Conservation (phyloP, 164 flowering plant genomes). For the Hamamelis virginiana region DNA sequence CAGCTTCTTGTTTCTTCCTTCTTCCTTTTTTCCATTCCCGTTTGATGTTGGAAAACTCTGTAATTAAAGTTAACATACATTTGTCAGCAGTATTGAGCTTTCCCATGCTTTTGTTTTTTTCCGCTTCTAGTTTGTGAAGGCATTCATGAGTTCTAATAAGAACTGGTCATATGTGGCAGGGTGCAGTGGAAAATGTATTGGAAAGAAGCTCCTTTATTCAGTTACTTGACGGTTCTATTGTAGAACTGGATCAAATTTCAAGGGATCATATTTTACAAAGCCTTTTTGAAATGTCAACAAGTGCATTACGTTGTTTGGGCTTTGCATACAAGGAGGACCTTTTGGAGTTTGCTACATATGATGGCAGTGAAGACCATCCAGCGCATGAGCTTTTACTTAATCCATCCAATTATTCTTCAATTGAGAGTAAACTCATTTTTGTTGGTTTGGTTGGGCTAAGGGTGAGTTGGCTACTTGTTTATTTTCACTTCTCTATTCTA, state of each 20-base stretch:
- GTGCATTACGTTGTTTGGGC: conserved; percentile 83
- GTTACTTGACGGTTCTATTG: conserved; percentile 80
- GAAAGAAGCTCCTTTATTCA: conserved; percentile 82
- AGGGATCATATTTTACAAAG: conserved; percentile 43
- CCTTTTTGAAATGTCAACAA: conserved; percentile 68
- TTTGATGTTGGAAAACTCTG: background rate
- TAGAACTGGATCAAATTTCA: conserved; percentile 43
- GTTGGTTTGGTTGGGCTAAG: conserved; percentile 88
- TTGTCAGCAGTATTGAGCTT: background rate
- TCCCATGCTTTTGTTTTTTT: background rate
- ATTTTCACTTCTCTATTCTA: background rate
- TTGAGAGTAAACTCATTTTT: conserved; percentile 80
- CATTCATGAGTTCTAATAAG: background rate
- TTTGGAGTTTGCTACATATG: conserved; percentile 64
- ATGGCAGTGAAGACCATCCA: conserved; percentile 93
- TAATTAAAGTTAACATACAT: background rate
- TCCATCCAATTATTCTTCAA: conserved; percentile 72
- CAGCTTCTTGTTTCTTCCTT: too few relatives aligned
- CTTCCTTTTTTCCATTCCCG: background rate
- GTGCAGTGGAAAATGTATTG: conserved; percentile 88
- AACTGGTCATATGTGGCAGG: conserved; percentile 45
- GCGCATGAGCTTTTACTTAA: conserved; percentile 79
- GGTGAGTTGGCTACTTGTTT: conserved; percentile 47
- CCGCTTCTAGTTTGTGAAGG: background rate
- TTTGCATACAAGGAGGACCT: conserved; percentile 94